Percentiles rank a stretch among this genome's conserved stretches.
Conservation (phyloP, 306 rosid genomes). For the Lotus japonicus region DNA sequence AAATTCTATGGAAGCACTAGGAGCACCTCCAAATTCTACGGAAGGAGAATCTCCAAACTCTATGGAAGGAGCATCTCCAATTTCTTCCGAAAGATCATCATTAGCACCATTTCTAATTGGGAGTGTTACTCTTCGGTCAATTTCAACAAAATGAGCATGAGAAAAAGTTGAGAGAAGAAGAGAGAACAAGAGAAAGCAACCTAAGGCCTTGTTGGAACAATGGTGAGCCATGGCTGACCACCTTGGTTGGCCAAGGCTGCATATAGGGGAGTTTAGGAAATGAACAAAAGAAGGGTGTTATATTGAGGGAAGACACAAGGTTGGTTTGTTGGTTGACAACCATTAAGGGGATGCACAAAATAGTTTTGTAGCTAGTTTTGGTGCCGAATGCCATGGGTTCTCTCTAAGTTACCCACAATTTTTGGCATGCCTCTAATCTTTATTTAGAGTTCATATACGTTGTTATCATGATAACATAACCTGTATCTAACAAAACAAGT, state of each 20-base stretch:
- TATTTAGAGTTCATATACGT: not conserved
- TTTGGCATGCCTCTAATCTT: slow-evolving; percentile 18
- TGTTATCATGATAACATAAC: not conserved
- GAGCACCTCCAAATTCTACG: too few relatives aligned
- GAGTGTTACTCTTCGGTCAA: not conserved
- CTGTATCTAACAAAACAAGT: not conserved
- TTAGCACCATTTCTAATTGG: too few relatives aligned
- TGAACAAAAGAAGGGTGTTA: not conserved
- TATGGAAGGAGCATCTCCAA: too few relatives aligned
- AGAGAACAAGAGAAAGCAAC: slow-evolving; percentile 22
- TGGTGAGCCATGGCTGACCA: slow-evolving; percentile 35
- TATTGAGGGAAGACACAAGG: slow-evolving; percentile 7
- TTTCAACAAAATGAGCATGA: not conserved
- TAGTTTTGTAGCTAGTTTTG: slow-evolving; percentile 13
- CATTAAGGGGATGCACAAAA: not conserved
- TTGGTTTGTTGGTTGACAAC: not conserved
- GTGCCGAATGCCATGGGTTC: slow-evolving; percentile 12
- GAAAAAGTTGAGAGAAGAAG: slow-evolving; percentile 9
- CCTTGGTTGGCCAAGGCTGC: slow-evolving; percentile 52
- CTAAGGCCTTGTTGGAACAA: slow-evolving; percentile 32
- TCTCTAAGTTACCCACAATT: slow-evolving; percentile 19
- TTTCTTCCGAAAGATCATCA: too few relatives aligned
- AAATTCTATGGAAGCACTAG: too few relatives aligned
- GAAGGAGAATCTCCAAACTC: too few relatives aligned
- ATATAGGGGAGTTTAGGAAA: not conserved